Base-by-base conservation (phyloP, 1,284 basidiomycete species). In the Thecaphora thlaspeos region DNA sequence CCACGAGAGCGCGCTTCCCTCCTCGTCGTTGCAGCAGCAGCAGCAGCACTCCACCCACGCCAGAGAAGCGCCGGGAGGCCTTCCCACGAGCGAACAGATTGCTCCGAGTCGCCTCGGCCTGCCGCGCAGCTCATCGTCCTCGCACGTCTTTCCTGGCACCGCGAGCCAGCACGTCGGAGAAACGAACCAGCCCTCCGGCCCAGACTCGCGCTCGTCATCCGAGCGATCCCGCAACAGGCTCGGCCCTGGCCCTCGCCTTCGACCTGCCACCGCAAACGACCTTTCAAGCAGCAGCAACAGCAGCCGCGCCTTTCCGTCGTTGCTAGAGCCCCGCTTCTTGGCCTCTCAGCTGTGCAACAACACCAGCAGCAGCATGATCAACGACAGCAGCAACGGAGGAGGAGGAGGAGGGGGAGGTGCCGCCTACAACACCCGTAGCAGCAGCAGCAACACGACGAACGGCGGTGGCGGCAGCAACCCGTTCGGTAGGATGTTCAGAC, bases 401-500 rank as follows among this genome's bases (percentile, higher is more conserved):
- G n/a, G n/a, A n/a, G n/a, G n/a, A n/a, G n/a, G n/a, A n/a, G n/a
- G n/a, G n/a, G n/a, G n/a, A n/a, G n/a, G n/a, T n/a, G n/a, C n/a
- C n/a, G n/a, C n/a, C n/a, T n/a, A n/a, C 32, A 34, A 17, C 10
- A 34, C 32, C 10, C 10, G 10, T 10, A 10, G 17, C 32, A 34
- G 32, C 12, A 37, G 4, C 43, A 43, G 30, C 37, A 22, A n/a
- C 46, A 61, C 57, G 55, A 43, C 55, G 28, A 54, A 24, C 51
- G 45, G 46, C 3, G 56, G 44, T 38, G 26, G 53, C 4, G 39
- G 46, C 17, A 12, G 30, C n/a, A 21, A 28, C 17, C 28, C 32
- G 15, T 21, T 15, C 28, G 43, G 41, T 21, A 39, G 53, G n/a
- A n/a, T n/a, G n/a, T n/a, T n/a, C 38, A 45, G 46, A 21, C 21